Conservation (phyloP, 2,329 filamentous ascomycete genomes). For the Diplocarpon rosae region DNA sequence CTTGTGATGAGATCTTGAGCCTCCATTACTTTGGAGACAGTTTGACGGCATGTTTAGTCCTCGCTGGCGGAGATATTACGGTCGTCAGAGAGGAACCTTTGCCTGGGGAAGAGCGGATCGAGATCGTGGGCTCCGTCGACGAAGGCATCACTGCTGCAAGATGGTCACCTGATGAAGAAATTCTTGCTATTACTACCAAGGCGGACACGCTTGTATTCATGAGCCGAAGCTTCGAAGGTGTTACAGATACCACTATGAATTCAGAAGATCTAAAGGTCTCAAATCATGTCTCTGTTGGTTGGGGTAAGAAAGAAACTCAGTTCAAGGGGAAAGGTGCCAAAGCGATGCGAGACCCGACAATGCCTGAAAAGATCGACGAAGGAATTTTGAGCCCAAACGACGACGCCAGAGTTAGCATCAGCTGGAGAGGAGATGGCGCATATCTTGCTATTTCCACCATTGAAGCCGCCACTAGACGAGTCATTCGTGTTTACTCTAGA, state of each 20-base stretch:
- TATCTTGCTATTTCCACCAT: slow-evolving; percentile 79
- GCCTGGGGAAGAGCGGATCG: slow-evolving; percentile 65
- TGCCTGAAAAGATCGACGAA: slow-evolving; percentile 84
- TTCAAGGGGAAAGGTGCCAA: slow-evolving; percentile 86
- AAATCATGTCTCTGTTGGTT: slow-evolving; percentile 91
- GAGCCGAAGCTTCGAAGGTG: slow-evolving; percentile 80
- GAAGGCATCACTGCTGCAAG: slow-evolving; percentile 78
- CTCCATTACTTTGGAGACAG: slow-evolving; percentile 81
- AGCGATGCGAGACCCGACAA: slow-evolving; percentile 82
- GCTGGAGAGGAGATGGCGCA: slow-evolving; percentile 89
- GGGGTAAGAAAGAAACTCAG: slow-evolving; percentile 97
- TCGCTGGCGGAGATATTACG: slow-evolving; percentile 85
- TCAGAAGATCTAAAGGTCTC: slow-evolving; percentile 74
- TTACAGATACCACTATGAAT: slow-evolving; percentile 63
- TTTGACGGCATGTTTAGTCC: slow-evolving; percentile 65
- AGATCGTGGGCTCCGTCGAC: slow-evolving; percentile 92
- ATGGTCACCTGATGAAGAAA: slow-evolving; percentile 93
- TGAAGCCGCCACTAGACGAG: slow-evolving; percentile 57
- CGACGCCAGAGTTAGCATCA: slow-evolving; percentile 60
- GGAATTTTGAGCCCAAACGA: slow-evolving; percentile 68
- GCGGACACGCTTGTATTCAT: slow-evolving; percentile 77
- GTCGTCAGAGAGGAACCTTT: slow-evolving; percentile 64
- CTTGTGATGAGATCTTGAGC: slow-evolving; percentile 63
- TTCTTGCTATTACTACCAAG: slow-evolving; percentile 73
- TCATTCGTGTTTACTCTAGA: slow-evolving; percentile 81